A percentile compares a stretch with the other conserved stretches of the same genome.
phyloP scores from a whole-genome alignment of 73 alveolate genomes.

The Stentor roeselii region DNA sequence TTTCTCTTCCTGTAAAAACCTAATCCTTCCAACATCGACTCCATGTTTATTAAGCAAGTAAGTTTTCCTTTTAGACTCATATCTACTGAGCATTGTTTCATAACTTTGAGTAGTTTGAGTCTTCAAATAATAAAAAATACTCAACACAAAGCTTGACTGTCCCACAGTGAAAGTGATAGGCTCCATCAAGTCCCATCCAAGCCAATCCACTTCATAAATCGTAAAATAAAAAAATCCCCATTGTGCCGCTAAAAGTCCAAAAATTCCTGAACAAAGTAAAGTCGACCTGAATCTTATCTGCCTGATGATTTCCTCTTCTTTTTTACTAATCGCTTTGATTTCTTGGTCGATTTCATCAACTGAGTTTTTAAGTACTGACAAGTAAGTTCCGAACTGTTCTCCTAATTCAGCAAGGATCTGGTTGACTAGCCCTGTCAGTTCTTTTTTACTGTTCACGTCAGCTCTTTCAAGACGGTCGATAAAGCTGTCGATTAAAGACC shows the following conservation, averaged over 20 bases:
- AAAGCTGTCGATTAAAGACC: not conserved
- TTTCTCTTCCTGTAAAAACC: constrained; percentile 32
- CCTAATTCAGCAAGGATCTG: not conserved
- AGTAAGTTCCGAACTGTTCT: not conserved
- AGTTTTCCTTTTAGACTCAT: not conserved
- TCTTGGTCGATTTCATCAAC: constrained; percentile 21
- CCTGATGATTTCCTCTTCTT: constrained; percentile 28
- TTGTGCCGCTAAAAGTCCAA: constrained; percentile 31
- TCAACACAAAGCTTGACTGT: constrained; percentile 42
- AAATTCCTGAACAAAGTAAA: constrained; percentile 30
- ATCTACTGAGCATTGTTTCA: constrained; percentile 9
- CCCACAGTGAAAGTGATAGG: constrained; percentile 60
- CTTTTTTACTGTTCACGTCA: not conserved
- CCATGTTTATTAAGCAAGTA: constrained; percentile 30
- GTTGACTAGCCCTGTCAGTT: not conserved
- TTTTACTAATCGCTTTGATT: constrained; percentile 21
- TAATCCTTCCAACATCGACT: constrained; percentile 30
- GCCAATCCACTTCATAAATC: constrained; percentile 62
- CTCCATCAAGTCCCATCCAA: constrained; percentile 76
- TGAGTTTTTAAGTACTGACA: not conserved
- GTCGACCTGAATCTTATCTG: constrained; percentile 27
- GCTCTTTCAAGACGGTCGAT: not conserved
- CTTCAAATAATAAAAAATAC: constrained; percentile 41
- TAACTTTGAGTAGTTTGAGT: constrained; percentile 22
- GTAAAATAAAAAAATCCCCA: constrained; percentile 46